Percentiles rank a stretch among this genome's conserved stretches.
Conservation (phyloP, 2,329 filamentous ascomycete genomes). For the Lachnellula subtilissima region DNA sequence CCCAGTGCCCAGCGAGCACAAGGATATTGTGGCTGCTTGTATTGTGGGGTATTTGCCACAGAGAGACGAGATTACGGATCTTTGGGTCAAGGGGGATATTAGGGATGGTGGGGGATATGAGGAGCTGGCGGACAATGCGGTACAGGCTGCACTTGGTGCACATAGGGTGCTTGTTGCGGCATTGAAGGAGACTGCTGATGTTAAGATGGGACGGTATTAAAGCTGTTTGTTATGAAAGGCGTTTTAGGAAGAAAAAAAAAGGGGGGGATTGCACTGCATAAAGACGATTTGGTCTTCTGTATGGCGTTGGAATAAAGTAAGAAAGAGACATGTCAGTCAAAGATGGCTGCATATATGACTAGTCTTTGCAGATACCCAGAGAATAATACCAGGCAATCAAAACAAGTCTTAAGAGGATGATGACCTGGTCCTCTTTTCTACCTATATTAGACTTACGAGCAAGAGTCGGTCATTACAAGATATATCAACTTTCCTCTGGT, state of each 20-base stretch:
- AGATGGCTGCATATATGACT: no score
- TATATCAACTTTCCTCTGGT: no score
- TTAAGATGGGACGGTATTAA: conserved; percentile 26
- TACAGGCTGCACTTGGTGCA: conserved; percentile 55
- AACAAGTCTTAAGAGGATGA: no score
- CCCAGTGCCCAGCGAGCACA: conserved; percentile 76
- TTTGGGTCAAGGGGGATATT: conserved; percentile 83
- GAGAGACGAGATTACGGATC: conserved; percentile 85
- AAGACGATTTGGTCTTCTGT: background rate
- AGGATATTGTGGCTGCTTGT: conserved; percentile 73
- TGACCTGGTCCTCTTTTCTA: no score
- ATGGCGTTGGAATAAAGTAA: no score
- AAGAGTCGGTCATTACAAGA: no score
- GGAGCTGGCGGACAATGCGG: conserved; percentile 56
- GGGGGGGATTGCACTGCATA: background rate
- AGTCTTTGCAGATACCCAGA: no score
- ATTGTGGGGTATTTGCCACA: conserved; percentile 84
- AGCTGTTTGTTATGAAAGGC: background rate
- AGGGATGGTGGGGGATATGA: conserved; percentile 40
- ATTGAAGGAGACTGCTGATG: conserved; percentile 51
- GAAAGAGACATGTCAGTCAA: no score
- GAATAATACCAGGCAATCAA: no score
- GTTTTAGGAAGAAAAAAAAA: background rate
- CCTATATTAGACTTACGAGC: no score
- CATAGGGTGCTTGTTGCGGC: conserved; percentile 57